Evolutionary conservation across 2,329 filamentous ascomycete genomes (phyloP).

Genomic region (Penicillium italicum): DNA sequence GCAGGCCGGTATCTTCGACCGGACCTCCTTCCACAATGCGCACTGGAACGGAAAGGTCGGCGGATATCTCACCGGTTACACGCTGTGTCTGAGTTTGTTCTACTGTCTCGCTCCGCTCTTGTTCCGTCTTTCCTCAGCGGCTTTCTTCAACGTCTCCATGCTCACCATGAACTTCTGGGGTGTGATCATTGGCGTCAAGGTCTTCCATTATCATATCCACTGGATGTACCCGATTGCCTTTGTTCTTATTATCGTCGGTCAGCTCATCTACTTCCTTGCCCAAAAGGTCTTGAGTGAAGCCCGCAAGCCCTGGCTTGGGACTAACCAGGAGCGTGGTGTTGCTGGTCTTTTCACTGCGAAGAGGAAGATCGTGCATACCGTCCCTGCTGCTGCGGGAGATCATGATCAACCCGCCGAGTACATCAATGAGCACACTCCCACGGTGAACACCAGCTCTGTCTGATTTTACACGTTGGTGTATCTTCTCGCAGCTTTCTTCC

Average conservation of each 20-base stretch:
- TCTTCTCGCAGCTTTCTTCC: not conserved
- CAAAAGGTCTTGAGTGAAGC: conserved; percentile 80
- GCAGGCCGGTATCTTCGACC: conserved; percentile 89
- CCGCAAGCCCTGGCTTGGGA: conserved; percentile 91
- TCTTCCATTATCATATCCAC: conserved; percentile 77
- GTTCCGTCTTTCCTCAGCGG: conserved; percentile 83
- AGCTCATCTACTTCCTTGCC: conserved; percentile 82
- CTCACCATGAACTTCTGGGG: conserved; percentile 97
- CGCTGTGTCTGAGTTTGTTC: conserved; percentile 75
- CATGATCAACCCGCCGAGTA: conserved; percentile 13
- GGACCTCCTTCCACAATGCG: conserved; percentile 62
- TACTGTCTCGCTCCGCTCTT: conserved; percentile 84
- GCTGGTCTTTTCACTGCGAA: conserved; percentile 82
- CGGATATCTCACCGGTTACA: conserved; percentile 88
- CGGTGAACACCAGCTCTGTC: conserved; percentile 13
- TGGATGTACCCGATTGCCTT: conserved; percentile 96
- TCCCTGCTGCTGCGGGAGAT: conserved; percentile 12
- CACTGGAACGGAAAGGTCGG: conserved; percentile 65
- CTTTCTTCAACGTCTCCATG: conserved; percentile 94
- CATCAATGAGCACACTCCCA: conserved; percentile 4
- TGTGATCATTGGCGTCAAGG: conserved; percentile 81
- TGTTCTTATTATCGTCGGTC: conserved; percentile 80
- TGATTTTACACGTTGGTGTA: not conserved
- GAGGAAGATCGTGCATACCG: conserved; percentile 56
- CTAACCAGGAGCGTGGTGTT: conserved; percentile 76